Conservation (phyloP, 2,329 filamentous ascomycete genomes). For the Endoconidiophora polonica region DNA sequence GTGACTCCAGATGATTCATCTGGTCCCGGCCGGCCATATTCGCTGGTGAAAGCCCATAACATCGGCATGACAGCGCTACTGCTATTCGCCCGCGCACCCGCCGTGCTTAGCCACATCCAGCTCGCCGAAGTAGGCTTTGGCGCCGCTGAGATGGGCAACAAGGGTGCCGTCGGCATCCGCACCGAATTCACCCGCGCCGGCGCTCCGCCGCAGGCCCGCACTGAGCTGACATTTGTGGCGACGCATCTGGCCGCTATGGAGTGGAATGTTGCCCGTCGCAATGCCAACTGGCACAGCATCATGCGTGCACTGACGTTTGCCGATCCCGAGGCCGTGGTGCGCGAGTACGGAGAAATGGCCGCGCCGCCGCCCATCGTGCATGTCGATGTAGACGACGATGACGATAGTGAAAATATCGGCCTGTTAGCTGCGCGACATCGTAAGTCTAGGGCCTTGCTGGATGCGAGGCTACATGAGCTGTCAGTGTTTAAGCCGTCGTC, state of each 20-base stretch:
- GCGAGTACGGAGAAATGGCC: constrained; percentile 5
- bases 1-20: constrained; percentile 4
- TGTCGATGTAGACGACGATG: constrained; percentile 12
- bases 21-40: constrained; percentile 35
- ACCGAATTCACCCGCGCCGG: constrained; percentile 36
- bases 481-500: constrained; percentile 60
- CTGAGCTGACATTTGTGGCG: constrained; percentile 68
- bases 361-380: neutral
- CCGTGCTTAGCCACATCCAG: constrained; percentile 47
- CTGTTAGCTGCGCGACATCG: constrained; percentile 23
- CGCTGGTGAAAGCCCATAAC: constrained; percentile 53
- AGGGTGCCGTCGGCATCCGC: constrained; percentile 73
- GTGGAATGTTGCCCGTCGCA: constrained; percentile 54
- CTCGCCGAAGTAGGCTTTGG: constrained; percentile 77
- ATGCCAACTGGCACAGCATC: constrained; percentile 77
- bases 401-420: constrained; percentile 14
- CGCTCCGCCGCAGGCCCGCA: constrained; percentile 22
- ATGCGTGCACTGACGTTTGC: constrained; percentile 65
- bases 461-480: constrained; percentile 30
- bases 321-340: constrained; percentile 28
- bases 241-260: constrained; percentile 86
- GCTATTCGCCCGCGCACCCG: constrained; percentile 55
- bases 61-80: constrained; percentile 82
- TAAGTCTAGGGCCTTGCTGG: constrained; percentile 22
- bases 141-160: constrained; percentile 79